Evolutionary conservation across 345 rosid genomes (phyloP).

Genomic region (Chamaenerion angustifolium): DNA sequence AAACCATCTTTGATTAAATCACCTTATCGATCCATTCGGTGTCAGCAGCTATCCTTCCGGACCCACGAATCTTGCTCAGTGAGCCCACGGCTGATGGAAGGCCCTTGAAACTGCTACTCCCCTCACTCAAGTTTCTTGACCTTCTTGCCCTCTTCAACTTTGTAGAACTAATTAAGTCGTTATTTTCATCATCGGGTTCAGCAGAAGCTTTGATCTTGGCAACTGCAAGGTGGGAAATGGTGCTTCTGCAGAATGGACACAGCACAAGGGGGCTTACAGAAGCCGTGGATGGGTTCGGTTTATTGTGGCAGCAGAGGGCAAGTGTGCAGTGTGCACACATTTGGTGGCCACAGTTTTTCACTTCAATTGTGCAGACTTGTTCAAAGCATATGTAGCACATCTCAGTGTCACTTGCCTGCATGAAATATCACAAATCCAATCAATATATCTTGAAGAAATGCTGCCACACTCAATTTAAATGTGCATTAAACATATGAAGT

Average conservation of each 20-base stretch:
- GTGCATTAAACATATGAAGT: no score
- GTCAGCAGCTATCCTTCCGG: slow-evolving; percentile 59
- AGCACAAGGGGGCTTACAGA: slow-evolving; percentile 48
- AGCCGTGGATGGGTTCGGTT: slow-evolving; percentile 84
- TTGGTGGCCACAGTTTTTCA: slow-evolving; percentile 83
- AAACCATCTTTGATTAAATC: not conserved
- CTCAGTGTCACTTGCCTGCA: slow-evolving; percentile 70
- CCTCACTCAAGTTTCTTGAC: slow-evolving; percentile 67
- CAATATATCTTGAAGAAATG: no score
- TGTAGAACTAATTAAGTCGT: slow-evolving; percentile 36
- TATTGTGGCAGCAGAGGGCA: slow-evolving; percentile 95
- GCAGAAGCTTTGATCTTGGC: slow-evolving; percentile 37
- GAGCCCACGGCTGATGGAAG: slow-evolving; percentile 51
- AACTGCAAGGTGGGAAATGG: slow-evolving; percentile 49
- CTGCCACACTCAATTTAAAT: no score
- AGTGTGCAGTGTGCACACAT: slow-evolving; percentile 97
- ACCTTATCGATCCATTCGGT: slow-evolving; percentile 51
- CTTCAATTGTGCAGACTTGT: slow-evolving; percentile 89
- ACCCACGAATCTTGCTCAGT: slow-evolving; percentile 52
- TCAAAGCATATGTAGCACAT: slow-evolving; percentile 96
- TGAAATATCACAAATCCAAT: not conserved
- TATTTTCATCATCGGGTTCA: slow-evolving; percentile 34
- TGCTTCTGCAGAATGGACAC: slow-evolving; percentile 94
- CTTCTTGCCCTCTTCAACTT: slow-evolving; percentile 49
- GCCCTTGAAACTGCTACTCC: slow-evolving; percentile 92